Conservation (phyloP, 2,329 filamentous ascomycete genomes). For the Neurospora sp. region DNA sequence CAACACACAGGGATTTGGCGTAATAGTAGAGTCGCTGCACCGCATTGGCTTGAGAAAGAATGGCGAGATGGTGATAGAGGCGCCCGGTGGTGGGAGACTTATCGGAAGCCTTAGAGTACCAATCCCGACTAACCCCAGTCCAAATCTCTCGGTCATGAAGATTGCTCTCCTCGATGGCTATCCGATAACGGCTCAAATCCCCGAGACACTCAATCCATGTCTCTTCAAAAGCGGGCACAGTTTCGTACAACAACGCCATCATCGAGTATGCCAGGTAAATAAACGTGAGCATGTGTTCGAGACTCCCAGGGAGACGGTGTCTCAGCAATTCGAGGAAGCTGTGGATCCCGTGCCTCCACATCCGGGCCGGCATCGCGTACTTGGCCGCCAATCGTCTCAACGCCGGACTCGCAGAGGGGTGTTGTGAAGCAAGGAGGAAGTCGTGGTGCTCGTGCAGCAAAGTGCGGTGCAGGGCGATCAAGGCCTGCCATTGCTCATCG, state of each 20-base stretch:
- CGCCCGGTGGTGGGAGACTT: constrained; percentile 65
- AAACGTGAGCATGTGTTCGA: constrained; percentile 86
- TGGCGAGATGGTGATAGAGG: constrained; percentile 82
- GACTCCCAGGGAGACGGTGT: constrained; percentile 61
- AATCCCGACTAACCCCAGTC: constrained; percentile 69
- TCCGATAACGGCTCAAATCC: constrained; percentile 69
- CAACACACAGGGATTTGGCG: constrained; percentile 58
- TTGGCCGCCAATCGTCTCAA: constrained; percentile 63
- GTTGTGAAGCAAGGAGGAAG: constrained; percentile 79
- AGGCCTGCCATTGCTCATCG: constrained; percentile 70
- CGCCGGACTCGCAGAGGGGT: constrained; percentile 64
- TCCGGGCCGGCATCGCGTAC: constrained; percentile 83
- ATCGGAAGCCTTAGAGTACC: constrained; percentile 78
- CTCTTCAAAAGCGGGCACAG: constrained; percentile 70
- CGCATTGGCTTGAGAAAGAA: constrained; percentile 59
- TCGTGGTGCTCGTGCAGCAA: constrained; percentile 76
- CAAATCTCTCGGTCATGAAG: constrained; percentile 67
- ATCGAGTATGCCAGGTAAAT: constrained; percentile 85
- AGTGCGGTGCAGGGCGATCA: constrained; percentile 74
- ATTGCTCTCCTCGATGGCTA: constrained; percentile 85
- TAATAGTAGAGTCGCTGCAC: constrained; percentile 67
- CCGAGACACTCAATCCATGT: constrained; percentile 93
- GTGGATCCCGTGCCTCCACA: constrained; percentile 93
- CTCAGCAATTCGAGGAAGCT: constrained; percentile 70
- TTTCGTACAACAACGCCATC: constrained; percentile 81